Conservation (phyloP, 2,329 filamentous ascomycete genomes). For the Botrytis pseudocinerea region DNA sequence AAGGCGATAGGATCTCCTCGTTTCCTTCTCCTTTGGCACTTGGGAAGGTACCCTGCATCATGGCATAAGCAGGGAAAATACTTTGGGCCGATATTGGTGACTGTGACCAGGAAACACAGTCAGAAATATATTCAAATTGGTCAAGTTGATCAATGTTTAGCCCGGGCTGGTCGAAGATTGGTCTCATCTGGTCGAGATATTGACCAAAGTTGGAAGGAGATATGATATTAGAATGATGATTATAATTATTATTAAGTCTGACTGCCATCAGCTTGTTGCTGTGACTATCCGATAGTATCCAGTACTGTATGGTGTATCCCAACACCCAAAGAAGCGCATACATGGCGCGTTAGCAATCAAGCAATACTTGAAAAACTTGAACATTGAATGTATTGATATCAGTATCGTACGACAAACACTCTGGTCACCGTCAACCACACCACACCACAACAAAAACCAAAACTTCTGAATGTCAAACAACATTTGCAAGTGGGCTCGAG, state of each 20-base stretch:
- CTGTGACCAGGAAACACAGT: not conserved
- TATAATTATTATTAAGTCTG: slow-evolving; percentile 24
- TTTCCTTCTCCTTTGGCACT: not conserved
- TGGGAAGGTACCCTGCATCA: not conserved
- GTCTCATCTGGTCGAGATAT: not conserved
- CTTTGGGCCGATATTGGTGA: not conserved
- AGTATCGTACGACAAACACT: slow-evolving; percentile 11
- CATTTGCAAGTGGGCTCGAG: slow-evolving; percentile 13
- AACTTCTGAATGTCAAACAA: slow-evolving; percentile 6
- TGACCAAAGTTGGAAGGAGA: not conserved
- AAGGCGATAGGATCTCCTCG: not conserved
- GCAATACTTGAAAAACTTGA: not conserved
- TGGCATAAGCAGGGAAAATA: slow-evolving; percentile 13
- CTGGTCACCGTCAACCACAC: not conserved
- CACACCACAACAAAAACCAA: not conserved
- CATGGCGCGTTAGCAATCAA: slow-evolving; percentile 1
- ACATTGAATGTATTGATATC: not conserved
- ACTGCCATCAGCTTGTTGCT: slow-evolving; percentile 9
- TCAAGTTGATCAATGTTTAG: not conserved
- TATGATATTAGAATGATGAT: not conserved
- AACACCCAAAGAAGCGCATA: not conserved
- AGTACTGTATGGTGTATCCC: not conserved
- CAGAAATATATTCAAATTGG: not conserved
- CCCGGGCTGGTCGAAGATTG: not conserved
- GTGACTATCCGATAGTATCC: slow-evolving; percentile 2